Evolutionary conservation across 345 rosid species (phyloP), one percentile per base, ranked within the genome.

Genomic region (Populus alba): DNA sequence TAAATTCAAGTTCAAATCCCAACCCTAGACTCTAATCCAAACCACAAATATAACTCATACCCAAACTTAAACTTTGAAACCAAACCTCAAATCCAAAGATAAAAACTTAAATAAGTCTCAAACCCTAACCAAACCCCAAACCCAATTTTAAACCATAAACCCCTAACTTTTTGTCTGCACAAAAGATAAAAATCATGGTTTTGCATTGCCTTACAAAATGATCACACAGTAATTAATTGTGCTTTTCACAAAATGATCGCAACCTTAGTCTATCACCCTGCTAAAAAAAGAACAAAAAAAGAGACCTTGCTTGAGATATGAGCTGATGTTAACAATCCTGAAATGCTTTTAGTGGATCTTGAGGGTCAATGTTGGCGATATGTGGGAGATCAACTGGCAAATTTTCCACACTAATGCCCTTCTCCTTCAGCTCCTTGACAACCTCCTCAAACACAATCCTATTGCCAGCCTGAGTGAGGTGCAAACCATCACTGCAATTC

Each of bases 401-500:
- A 13, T 78, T 86, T 55, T 91, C 94, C 43, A 83, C 80, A 84
- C 87, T 84, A 69, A 92, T 57, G 33, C 92, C 93, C 62, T 74
- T 67, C 23, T 84, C 90, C 74, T 81, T 85, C 71, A 95, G 87
- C 85, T 85, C 89, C 72, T 23, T 67, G 31, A 90, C 79, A 75
- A 93, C 91, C 82, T 93, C 97, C 83, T 93, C 89, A 35, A 87
- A 95, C 71, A 92, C 92, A 13, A 93, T 23, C 85, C 78, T 89
- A 82, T 91, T 93, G 10, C 98, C 97, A 0, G 51, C 67, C 77
- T 37, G 76, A 31, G 86, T 81, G 38, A 95, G 85, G 83, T 95
- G 98, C 83, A 95, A 84, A 15, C 97, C 97, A 77, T 95, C 98
- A 2, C 97, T 95, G 87, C 86, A 85, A 43, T 67, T 53, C 47